Evolutionary conservation across 345 rosid genomes (phyloP).

Genomic region (Camelina laxa): DNA sequence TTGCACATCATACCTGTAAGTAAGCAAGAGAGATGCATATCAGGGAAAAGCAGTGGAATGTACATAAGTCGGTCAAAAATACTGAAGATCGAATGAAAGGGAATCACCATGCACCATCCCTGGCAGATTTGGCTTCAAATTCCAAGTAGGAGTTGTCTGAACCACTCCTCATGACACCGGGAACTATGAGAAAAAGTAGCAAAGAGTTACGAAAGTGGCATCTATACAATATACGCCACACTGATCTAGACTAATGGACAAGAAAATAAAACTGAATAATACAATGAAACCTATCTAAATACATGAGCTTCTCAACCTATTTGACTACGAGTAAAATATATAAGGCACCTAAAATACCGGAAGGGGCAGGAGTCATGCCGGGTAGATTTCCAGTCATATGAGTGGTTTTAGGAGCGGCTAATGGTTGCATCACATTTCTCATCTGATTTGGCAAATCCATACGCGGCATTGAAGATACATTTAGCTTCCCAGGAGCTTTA

Average conservation of each 20-base stretch:
- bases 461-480: conserved; percentile 67
- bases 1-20: conserved; percentile 84
- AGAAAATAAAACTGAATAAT: neutral
- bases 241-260: conserved; percentile 21
- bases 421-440: conserved; percentile 66
- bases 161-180: conserved; percentile 59
- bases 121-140: conserved; percentile 93
- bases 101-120: conserved; percentile 98
- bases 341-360: conserved; percentile 54
- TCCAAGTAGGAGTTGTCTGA: conserved; percentile 75
- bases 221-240: conserved; percentile 1
- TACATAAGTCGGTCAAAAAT: conserved; percentile 14
- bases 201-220: conserved; percentile 18
- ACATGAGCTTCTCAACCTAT: conserved; percentile 22
- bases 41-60: conserved; percentile 10
- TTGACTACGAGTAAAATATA: neutral
- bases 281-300: neutral
- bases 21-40: conserved; percentile 21
- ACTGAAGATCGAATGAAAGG: conserved; percentile 21
- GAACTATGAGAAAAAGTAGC: conserved; percentile 42
- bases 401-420: conserved; percentile 58
- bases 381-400: conserved; percentile 57
- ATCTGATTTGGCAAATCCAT: conserved; percentile 63
- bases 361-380: conserved; percentile 51
- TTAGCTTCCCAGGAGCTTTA: conserved; percentile 82